A percentile compares a stretch with the other conserved stretches of the same genome.
Conservation (phyloP, 306 rosid species). For the Cucumis cinereus region DNA sequence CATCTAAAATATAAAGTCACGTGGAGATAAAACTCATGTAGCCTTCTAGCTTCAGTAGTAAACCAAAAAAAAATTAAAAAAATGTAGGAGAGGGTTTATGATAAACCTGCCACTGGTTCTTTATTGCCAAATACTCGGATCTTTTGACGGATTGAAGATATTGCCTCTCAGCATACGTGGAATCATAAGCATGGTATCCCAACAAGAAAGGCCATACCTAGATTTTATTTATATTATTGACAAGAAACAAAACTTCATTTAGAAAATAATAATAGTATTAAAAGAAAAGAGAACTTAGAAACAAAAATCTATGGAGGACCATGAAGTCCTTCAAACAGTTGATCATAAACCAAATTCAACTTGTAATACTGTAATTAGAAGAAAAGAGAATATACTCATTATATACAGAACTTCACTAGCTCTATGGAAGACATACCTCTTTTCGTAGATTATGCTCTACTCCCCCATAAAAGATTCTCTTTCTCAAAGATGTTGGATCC, state of each 20-base stretch:
- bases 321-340: background rate
- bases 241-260: constrained; percentile 8
- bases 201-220: constrained; percentile 88
- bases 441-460: constrained; percentile 67
- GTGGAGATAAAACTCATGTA: background rate
- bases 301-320: background rate
- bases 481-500: constrained; percentile 65
- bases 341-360: background rate
- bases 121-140: constrained; percentile 70
- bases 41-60: constrained; percentile 2
- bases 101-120: constrained; percentile 96
- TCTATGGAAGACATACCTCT: constrained; percentile 39
- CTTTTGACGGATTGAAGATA: constrained; percentile 48
- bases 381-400: background rate
- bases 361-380: background rate
- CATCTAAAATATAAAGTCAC: background rate
- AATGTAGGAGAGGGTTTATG: background rate
- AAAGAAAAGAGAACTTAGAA: background rate
- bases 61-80: background rate
- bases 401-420: background rate
- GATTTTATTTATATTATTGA: constrained; percentile 13
- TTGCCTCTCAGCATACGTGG: constrained; percentile 95
- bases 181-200: constrained; percentile 71
- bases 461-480: constrained; percentile 94
- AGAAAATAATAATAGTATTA: background rate